Conservation (phyloP, 2,329 filamentous ascomycete genomes). For the Dryadomyces quercus-mongolicae region DNA sequence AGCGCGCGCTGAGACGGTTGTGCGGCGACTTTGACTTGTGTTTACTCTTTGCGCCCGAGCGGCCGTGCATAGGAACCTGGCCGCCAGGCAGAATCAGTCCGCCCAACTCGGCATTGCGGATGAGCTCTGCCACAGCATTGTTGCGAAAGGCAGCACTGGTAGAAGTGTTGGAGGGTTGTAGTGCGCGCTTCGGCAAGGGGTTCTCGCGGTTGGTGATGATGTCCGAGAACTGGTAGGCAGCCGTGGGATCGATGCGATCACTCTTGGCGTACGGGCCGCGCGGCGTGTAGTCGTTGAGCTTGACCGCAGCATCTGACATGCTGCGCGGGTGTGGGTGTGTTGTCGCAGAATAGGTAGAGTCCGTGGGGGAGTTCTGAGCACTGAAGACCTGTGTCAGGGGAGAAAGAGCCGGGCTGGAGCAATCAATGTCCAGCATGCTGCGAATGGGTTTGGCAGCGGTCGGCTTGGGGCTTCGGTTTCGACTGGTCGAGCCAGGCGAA, state of each 20-base stretch:
- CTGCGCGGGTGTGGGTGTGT: slow-evolving; percentile 35
- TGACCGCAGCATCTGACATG: slow-evolving; percentile 40
- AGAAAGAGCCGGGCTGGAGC: slow-evolving; percentile 17
- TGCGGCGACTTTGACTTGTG: slow-evolving; percentile 43
- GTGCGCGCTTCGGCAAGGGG: slow-evolving; percentile 22
- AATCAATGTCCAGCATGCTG: slow-evolving; percentile 40
- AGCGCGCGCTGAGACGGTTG: slow-evolving; percentile 34
- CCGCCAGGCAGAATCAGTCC: slow-evolving; percentile 36
- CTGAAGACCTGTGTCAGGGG: slow-evolving; percentile 24
- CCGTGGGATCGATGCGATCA: slow-evolving; percentile 27
- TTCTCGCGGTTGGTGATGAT: slow-evolving; percentile 41
- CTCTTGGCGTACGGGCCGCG: slow-evolving; percentile 16
- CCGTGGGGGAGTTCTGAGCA: slow-evolving; percentile 33
- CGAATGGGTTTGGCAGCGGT: slow-evolving; percentile 29
- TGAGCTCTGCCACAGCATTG: slow-evolving; percentile 38
- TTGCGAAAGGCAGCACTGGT: background rate
- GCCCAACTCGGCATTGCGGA: slow-evolving; percentile 38
- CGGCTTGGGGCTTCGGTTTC: slow-evolving; percentile 17
- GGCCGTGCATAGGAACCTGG: slow-evolving; percentile 18
- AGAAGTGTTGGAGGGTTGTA: slow-evolving; percentile 7
- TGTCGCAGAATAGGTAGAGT: slow-evolving; percentile 22
- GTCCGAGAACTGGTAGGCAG: slow-evolving; percentile 49
- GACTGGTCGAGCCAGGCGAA: slow-evolving; percentile 20
- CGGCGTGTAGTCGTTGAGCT: slow-evolving; percentile 34
- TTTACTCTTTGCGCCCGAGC: slow-evolving; percentile 21